Base-by-base conservation (phyloP, 1,284 basidiomycete genomes). In the Ceratorhiza oryzae-sativae region DNA sequence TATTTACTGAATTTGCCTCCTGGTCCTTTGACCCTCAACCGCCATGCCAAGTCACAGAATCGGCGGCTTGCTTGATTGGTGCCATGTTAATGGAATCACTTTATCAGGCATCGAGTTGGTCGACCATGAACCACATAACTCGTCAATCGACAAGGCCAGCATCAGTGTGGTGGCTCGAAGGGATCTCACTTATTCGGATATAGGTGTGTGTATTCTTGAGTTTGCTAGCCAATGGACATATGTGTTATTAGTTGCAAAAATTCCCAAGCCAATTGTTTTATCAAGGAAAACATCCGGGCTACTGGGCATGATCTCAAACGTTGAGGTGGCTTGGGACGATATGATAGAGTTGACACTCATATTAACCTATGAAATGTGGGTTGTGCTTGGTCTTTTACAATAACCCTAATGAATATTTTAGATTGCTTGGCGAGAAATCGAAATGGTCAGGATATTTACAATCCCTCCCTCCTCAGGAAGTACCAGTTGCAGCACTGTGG, bases 401-500 rank as follows among this genome's bases (percentile, higher is more conserved):
- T 42, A 48, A 27, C 42, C 20, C n/a, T 45, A 53, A n/a, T n/a
- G 32, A 58, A 27, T 39, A 45, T 49, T 62, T 9, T 18, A 63
- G 60, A 12, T 32, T 51, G 6, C 25, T 73, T 39, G 84, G 83
- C 25, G 58, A 76, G 27, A 65, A 73, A 34, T 92, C 91, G 4
- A 81, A 81, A 62, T 93, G 90, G 90, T 82, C 79, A 75, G 86
- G 85, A 48, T 93, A 93, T 79, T 76, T 93, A 13, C 85, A 88
- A 75, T 88, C 88, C 13, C 82, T 93, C 6, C 88, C 90, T 8
- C 74, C 72, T 61, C 78, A 80, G 48, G 77, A 79, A 3, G 84
- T 88, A 23, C 85, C 87, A 61, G 83, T 92, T 49, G 89, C 89
- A 46, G 75, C 88, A 30, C 86, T 92, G 75, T 93, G 91, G 91